Conservation (phyloP, 2,329 filamentous ascomycete species). For the Rhytidhysteron rufulum region DNA sequence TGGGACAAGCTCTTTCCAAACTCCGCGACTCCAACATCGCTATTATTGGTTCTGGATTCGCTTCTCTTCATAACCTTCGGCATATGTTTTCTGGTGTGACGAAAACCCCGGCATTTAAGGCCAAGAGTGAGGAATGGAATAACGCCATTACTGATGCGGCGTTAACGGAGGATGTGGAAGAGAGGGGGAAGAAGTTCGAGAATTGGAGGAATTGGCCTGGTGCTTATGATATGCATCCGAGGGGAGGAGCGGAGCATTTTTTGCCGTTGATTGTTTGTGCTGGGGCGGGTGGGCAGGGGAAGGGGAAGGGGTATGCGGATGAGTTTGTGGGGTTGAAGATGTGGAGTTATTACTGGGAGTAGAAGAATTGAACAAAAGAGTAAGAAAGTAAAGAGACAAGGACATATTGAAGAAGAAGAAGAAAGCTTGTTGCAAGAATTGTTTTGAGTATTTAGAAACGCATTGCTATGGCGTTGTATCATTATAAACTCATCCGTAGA, state of each 20-base stretch:
- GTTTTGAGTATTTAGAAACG: too few relatives aligned
- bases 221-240: slow-evolving; percentile 54
- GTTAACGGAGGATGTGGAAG: slow-evolving; percentile 25
- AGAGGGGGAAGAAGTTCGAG: slow-evolving; percentile 40
- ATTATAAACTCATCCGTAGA: too few relatives aligned
- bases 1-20: slow-evolving; percentile 50
- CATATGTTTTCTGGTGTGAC: slow-evolving; percentile 40
- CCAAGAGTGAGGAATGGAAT: slow-evolving; percentile 44
- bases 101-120: slow-evolving; percentile 25
- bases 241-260: slow-evolving; percentile 55
- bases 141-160: slow-evolving; percentile 42
- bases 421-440: too few relatives aligned
- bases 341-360: slow-evolving; percentile 54
- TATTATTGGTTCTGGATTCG: slow-evolving; percentile 58
- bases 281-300: slow-evolving; percentile 45
- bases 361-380: too few relatives aligned
- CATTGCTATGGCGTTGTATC: too few relatives aligned
- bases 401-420: too few relatives aligned
- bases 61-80: slow-evolving; percentile 54
- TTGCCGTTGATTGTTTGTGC: slow-evolving; percentile 57
- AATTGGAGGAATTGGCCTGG: slow-evolving; percentile 49
- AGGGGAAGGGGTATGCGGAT: slow-evolving; percentile 47
- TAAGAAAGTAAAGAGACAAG: too few relatives aligned
- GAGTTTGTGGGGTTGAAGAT: slow-evolving; percentile 49
- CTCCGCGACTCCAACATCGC: slow-evolving; percentile 55